phyloP scores from a whole-genome alignment of 73 alveolate species.

The Tetrahymena borealis region DNA sequence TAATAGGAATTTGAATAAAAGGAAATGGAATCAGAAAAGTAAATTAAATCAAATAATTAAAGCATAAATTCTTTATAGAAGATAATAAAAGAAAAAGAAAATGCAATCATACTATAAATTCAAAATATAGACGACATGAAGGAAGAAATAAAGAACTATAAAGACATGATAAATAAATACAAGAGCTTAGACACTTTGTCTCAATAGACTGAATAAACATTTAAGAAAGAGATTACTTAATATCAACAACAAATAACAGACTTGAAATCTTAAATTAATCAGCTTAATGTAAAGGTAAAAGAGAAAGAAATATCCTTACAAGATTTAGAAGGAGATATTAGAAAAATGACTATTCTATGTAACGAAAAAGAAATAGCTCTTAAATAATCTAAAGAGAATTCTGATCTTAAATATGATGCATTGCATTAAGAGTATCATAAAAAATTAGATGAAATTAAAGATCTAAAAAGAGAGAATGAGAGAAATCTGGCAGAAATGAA shows the following conservation, averaged over 20 bases:
- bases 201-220: neutral
- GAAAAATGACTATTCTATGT: neutral
- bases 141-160: neutral
- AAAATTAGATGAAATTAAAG: neutral
- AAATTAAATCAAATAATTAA: neutral
- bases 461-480: neutral
- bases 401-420: neutral
- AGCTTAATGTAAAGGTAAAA: neutral
- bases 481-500: neutral
- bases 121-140: neutral
- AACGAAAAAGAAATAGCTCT: neutral
- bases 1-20: neutral
- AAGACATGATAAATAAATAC: neutral
- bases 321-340: neutral
- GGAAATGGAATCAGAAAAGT: neutral
- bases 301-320: neutral
- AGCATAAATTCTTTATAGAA: neutral
- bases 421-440: neutral
- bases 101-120: neutral
- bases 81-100: neutral
- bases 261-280: neutral
- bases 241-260: neutral
- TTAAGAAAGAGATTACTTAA: neutral
- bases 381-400: neutral
- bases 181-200: neutral